Conservation (phyloP, 129 eudicot genomes). For the Helianthus tuberosus region DNA sequence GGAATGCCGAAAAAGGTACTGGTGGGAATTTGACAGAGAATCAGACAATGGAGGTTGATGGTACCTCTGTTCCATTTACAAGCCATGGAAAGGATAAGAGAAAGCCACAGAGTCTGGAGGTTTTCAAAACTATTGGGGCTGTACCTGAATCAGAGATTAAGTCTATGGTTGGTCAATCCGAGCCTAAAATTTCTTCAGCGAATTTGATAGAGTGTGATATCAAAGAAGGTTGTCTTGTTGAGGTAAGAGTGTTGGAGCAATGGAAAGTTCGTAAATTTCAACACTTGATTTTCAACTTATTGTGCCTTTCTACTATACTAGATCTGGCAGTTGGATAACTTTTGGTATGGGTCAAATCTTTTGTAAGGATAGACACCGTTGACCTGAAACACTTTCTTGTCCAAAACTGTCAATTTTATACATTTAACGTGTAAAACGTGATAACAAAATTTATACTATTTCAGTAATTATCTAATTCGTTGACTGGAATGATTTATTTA, state of each 20-base stretch:
- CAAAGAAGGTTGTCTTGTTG: constrained; percentile 70
- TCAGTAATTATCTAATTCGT: not conserved
- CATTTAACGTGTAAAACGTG: too few species aligned
- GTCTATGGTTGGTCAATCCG: constrained; percentile 20
- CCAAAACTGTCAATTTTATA: not conserved
- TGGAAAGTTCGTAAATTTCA: not conserved
- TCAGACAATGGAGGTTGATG: constrained; percentile 32
- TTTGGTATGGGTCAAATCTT: constrained; percentile 9
- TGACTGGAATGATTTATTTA: not conserved
- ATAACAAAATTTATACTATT: not conserved
- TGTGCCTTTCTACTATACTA: not conserved
- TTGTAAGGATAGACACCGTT: not conserved
- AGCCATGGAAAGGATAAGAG: constrained; percentile 41
- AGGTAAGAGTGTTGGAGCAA: constrained; percentile 56
- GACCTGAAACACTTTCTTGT: not conserved
- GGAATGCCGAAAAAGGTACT: constrained; percentile 34
- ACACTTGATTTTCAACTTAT: not conserved
- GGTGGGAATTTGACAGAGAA: constrained; percentile 29
- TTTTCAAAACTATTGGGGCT: constrained; percentile 36
- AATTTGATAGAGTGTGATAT: constrained; percentile 40
- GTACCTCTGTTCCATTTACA: constrained; percentile 32
- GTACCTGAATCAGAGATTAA: constrained; percentile 47
- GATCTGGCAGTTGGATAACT: not conserved
- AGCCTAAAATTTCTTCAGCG: constrained; percentile 11
- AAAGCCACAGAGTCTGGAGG: constrained; percentile 37